Conservation (phyloP, 129 eudicot species). For the Pittosporum tobira region DNA sequence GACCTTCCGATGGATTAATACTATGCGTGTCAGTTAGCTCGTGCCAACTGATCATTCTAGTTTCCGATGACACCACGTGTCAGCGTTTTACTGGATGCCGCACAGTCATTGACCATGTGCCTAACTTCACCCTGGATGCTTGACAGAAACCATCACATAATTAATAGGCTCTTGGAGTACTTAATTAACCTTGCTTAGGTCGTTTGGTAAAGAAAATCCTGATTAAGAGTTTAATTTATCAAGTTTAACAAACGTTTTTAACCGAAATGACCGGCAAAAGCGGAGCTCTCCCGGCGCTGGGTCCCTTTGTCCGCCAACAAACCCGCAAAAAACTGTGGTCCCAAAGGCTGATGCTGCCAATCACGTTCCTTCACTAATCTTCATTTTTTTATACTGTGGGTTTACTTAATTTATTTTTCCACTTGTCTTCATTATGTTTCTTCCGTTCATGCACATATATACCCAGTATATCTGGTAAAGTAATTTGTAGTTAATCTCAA, state of each 20-base stretch:
- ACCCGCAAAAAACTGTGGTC: slow-evolving; percentile 31
- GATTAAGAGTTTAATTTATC: slow-evolving; percentile 1
- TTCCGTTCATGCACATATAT: too few relatives aligned
- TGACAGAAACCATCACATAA: not conserved
- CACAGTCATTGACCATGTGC: too few relatives aligned
- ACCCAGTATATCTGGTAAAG: too few relatives aligned
- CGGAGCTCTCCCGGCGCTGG: slow-evolving; percentile 36
- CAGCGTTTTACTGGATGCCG: too few relatives aligned
- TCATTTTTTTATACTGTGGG: too few relatives aligned
- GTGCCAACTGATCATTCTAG: too few relatives aligned
- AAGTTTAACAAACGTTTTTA: not conserved
- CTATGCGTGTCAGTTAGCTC: too few relatives aligned
- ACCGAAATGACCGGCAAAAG: slow-evolving; percentile 28
- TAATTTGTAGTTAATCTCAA: too few relatives aligned
- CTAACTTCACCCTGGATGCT: not conserved
- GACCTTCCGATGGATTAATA: too few relatives aligned
- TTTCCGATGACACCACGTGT: too few relatives aligned
- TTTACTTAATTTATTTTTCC: not conserved
- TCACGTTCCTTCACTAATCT: not conserved
- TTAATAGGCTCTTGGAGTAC: not conserved
- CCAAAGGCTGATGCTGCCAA: too few relatives aligned
- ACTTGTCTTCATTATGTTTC: too few relatives aligned
- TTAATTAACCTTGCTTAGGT: not conserved
- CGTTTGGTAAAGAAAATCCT: slow-evolving; percentile 1
- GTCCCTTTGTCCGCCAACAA: slow-evolving; percentile 31